Conservation (phyloP, 768 basidiomycete genomes). For the Phanerochaete sordida region DNA sequence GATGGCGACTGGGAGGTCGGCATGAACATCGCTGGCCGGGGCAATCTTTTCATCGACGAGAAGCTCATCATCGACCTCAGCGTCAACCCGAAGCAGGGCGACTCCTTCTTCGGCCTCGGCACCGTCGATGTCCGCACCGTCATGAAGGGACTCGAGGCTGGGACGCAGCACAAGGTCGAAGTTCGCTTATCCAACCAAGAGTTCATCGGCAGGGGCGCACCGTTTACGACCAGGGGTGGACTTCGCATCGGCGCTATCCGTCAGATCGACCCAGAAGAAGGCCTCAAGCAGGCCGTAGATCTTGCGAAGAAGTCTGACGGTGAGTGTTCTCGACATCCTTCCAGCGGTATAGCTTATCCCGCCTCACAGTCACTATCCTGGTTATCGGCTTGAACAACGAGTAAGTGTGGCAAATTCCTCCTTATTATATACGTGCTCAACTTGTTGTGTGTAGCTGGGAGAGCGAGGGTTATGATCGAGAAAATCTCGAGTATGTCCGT, state of each 20-base stretch:
- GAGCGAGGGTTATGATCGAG: conserved; percentile 58
- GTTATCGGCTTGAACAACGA: conserved; percentile 56
- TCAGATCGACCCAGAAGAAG: conserved; percentile 29
- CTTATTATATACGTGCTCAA: background rate
- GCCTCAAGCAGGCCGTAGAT: conserved; percentile 29
- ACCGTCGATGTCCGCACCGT: conserved; percentile 35
- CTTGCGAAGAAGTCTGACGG: conserved; percentile 40
- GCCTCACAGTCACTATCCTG: conserved; percentile 37
- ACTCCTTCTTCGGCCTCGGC: conserved; percentile 42
- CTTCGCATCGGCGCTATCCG: conserved; percentile 14
- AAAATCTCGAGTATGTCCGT: conserved; percentile 35
- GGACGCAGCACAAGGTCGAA: conserved; percentile 35
- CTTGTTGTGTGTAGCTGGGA: conserved; percentile 36
- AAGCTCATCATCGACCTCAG: conserved; percentile 44
- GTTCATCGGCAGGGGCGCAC: conserved; percentile 25
- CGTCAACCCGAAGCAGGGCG: conserved; percentile 32
- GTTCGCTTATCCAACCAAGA: conserved; percentile 23
- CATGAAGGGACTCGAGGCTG: conserved; percentile 38
- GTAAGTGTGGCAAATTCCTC: too few relatives aligned
- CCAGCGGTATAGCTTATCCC: background rate
- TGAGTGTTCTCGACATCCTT: conserved; percentile 14
- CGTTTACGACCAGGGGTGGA: conserved; percentile 24
- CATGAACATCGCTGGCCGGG: conserved; percentile 39
- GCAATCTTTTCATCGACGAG: conserved; percentile 50
- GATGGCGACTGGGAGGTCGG: conserved; percentile 50